Evolutionary conservation across 352 stramenopile genomes (phyloP).

Genomic region (Globisporangium cylindrosporum): DNA sequence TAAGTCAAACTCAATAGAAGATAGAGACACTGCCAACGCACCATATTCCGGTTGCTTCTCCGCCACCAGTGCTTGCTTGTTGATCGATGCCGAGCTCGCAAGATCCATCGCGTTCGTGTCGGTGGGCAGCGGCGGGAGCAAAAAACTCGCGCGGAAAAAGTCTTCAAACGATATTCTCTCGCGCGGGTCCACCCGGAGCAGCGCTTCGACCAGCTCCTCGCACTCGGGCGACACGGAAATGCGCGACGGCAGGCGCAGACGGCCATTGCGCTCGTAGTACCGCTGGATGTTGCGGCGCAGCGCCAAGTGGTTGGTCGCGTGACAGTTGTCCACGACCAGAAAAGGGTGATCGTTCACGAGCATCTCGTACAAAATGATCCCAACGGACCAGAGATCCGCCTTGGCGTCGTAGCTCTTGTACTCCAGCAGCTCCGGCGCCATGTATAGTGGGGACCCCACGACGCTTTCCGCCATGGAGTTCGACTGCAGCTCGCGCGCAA

Average conservation of each 20-base stretch:
- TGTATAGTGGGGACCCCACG: slow-evolving; percentile 76
- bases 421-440: slow-evolving; percentile 76
- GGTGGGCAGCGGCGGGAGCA: slow-evolving; percentile 51
- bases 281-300: slow-evolving; percentile 74
- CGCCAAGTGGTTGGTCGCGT: slow-evolving; percentile 78
- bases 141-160: slow-evolving; percentile 66
- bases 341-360: slow-evolving; percentile 80
- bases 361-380: slow-evolving; percentile 85
- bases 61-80: slow-evolving; percentile 66
- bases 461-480: slow-evolving; percentile 81
- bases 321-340: slow-evolving; percentile 65
- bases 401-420: slow-evolving; percentile 87
- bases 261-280: slow-evolving; percentile 63
- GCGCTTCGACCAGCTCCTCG: slow-evolving; percentile 51
- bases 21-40: slow-evolving; percentile 15
- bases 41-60: slow-evolving; percentile 66
- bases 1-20: neutral
- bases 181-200: slow-evolving; percentile 60
- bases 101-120: slow-evolving; percentile 31
- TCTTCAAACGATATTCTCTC: slow-evolving; percentile 78
- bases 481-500: slow-evolving; percentile 61
- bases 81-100: slow-evolving; percentile 33
- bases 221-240: slow-evolving; percentile 64
- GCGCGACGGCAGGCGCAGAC: slow-evolving; percentile 45
- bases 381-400: slow-evolving; percentile 76